Conservation (phyloP, 139 green algal species). For the Chlorella sp. region DNA sequence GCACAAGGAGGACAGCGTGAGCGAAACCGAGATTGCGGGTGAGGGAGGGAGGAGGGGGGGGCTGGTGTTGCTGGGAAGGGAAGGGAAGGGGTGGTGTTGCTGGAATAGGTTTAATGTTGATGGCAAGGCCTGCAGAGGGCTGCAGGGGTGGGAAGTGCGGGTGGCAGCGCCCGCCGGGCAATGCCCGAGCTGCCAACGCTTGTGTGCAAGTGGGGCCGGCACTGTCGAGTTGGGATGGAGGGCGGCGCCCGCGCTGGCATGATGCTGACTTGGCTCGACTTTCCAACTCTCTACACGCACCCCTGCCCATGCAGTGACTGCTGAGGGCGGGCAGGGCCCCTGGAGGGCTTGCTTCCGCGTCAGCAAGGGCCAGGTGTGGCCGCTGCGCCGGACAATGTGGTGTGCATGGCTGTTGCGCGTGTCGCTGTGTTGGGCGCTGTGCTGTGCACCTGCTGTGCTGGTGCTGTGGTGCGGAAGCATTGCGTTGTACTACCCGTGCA, state of each 20-base stretch:
- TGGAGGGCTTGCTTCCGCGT: slow-evolving; percentile 54
- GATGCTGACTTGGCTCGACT: not conserved
- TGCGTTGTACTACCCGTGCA: too few relatives aligned
- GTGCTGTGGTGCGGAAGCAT: too few relatives aligned
- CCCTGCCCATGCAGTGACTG: slow-evolving; percentile 5
- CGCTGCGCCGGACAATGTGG: not conserved
- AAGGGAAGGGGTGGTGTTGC: too few relatives aligned
- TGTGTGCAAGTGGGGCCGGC: too few relatives aligned
- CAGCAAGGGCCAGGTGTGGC: slow-evolving; percentile 25
- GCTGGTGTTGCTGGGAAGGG: not conserved
- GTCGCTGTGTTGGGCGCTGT: not conserved
- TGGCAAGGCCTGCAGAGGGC: too few relatives aligned
- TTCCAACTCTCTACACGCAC: not conserved
- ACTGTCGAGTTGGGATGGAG: too few relatives aligned
- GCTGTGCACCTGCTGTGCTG: not conserved
- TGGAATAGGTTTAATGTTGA: too few relatives aligned
- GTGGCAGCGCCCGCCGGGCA: not conserved
- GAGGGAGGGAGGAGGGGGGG: not conserved
- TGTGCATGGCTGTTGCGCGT: not conserved
- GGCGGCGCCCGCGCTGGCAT: too few relatives aligned
- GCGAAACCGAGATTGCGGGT: slow-evolving; percentile 42
- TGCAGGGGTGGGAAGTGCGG: not conserved
- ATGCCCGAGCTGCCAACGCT: not conserved
- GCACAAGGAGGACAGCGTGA: slow-evolving; percentile 35
- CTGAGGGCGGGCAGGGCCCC: slow-evolving; percentile 39